A percentile compares a stretch with the other conserved stretches of the same genome.
Evolutionary conservation across 2,329 filamentous ascomycete genomes (phyloP).

Genomic region (Penicillium sp.): DNA sequence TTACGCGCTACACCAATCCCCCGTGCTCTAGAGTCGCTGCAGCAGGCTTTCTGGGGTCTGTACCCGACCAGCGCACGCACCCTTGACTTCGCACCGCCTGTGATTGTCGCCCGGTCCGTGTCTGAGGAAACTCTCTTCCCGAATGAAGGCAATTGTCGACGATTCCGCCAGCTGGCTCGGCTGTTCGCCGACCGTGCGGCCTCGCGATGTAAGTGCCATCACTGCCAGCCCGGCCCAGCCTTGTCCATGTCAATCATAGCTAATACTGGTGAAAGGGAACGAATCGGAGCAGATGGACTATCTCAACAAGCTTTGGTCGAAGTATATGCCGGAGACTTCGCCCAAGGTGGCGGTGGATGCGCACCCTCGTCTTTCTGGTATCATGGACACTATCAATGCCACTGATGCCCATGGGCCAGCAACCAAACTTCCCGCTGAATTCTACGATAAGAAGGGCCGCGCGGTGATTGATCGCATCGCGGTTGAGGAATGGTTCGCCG

Average conservation of each 20-base stretch:
- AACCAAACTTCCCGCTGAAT: slow-evolving; percentile 79
- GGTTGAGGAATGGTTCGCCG: slow-evolving; percentile 90
- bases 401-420: slow-evolving; percentile 81
- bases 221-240: background rate
- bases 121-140: slow-evolving; percentile 79
- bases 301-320: slow-evolving; percentile 74
- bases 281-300: slow-evolving; percentile 79
- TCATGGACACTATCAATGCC: slow-evolving; percentile 93
- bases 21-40: slow-evolving; percentile 75
- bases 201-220: slow-evolving; percentile 58
- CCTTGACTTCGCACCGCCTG: slow-evolving; percentile 61
- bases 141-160: slow-evolving; percentile 74
- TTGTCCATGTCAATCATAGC: slow-evolving; percentile 6
- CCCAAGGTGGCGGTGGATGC: slow-evolving; percentile 79
- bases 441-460: slow-evolving; percentile 77
- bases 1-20: slow-evolving; percentile 75
- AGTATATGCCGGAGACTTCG: slow-evolving; percentile 78
- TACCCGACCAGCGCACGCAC: slow-evolving; percentile 65
- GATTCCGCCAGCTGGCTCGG: slow-evolving; percentile 70
- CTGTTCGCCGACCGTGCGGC: slow-evolving; percentile 75
- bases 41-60: slow-evolving; percentile 74
- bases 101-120: slow-evolving; percentile 67
- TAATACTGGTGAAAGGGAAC: slow-evolving; percentile 56
- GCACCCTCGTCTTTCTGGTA: slow-evolving; percentile 80
- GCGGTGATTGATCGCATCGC: slow-evolving; percentile 72